Conservation (phyloP, 306 rosid genomes). For the Cicer bijugum region DNA sequence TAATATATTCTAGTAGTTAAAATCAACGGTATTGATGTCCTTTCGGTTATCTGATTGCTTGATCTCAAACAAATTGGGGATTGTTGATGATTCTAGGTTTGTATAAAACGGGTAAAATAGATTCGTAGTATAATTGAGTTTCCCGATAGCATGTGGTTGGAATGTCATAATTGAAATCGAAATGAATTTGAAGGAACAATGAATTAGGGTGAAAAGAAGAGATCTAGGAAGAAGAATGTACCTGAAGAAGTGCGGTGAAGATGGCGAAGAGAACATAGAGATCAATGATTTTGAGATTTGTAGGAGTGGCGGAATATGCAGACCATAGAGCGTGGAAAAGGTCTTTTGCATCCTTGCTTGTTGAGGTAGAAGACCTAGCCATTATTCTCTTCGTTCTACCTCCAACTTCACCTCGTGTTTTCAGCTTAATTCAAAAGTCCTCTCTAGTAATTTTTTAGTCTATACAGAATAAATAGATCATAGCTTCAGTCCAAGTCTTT, state of each 20-base stretch:
- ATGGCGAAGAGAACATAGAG: conserved; percentile 76
- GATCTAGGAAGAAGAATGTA: conserved; percentile 30
- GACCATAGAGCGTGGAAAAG: too few relatives aligned
- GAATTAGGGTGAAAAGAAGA: not conserved
- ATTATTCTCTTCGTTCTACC: too few relatives aligned
- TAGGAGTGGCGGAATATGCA: too few relatives aligned
- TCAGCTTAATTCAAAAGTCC: too few relatives aligned
- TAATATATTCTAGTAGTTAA: not conserved
- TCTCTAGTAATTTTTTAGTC: too few relatives aligned
- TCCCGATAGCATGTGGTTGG: not conserved
- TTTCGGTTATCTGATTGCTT: not conserved
- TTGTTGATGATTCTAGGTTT: not conserved
- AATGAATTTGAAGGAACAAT: not conserved
- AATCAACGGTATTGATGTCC: not conserved
- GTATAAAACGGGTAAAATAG: not conserved
- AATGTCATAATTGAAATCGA: conserved; percentile 4
- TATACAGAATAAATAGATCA: too few relatives aligned
- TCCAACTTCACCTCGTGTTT: too few relatives aligned
- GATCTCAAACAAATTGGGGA: not conserved
- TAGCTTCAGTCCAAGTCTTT: too few relatives aligned
- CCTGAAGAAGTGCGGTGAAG: conserved; percentile 86
- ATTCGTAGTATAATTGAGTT: not conserved
- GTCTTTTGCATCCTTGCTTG: too few relatives aligned
- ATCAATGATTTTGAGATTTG: conserved; percentile 42
- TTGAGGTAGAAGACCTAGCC: too few relatives aligned